Percentiles rank a stretch among this genome's conserved stretches.
Evolutionary conservation across 305 asterid genomes (phyloP).

Genomic region (Fraxinus sp.): DNA sequence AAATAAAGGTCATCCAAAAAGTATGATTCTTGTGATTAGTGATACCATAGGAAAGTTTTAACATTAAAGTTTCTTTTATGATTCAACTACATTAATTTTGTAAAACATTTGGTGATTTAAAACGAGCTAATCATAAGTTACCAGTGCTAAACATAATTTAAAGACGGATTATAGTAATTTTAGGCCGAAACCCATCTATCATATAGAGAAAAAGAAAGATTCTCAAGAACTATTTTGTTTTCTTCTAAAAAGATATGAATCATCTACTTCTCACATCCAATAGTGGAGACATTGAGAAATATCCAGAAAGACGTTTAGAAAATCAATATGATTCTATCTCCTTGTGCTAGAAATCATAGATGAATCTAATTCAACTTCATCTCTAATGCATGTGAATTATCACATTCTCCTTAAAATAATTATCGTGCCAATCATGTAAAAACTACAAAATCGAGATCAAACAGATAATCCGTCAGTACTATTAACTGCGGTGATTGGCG

Average conservation of each 20-base stretch:
- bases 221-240: neutral
- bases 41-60: neutral
- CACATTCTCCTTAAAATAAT: neutral
- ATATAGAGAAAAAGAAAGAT: neutral
- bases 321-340: neutral
- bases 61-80: neutral
- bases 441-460: neutral
- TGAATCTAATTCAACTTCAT: neutral
- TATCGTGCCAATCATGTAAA: neutral
- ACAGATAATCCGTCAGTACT: neutral
- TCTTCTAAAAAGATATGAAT: neutral
- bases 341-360: neutral
- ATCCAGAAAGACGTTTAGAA: neutral
- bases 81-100: neutral
- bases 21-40: neutral
- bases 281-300: neutral
- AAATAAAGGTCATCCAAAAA: neutral
- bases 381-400: neutral
- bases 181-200: neutral
- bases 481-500: neutral
- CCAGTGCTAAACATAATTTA: neutral
- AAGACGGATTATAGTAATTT: neutral
- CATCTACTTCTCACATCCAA: neutral
- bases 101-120: neutral
- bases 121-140: constrained; percentile 1